A percentile compares a stretch with the other conserved stretches of the same genome.
These are phyloP conservation scores for Kodamaea kaohsiungensis DNA, from an alignment of 805 yeast genomes.

Conservation along the genomic window DNA sequence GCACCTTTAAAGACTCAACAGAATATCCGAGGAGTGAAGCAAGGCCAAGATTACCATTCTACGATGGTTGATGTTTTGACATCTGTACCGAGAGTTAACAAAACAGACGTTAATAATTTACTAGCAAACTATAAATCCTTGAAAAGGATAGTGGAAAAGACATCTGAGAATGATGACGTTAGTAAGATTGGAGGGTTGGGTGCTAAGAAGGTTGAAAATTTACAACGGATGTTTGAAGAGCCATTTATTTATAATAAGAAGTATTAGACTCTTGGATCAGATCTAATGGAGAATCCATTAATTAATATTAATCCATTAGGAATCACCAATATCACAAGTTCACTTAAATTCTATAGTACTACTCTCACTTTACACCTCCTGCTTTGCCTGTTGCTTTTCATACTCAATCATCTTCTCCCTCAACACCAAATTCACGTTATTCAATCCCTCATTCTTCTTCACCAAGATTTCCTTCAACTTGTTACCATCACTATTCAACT, in stretches of 20 bases:
- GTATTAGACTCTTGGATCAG: conserved; percentile 21
- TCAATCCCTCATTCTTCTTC: conserved; percentile 67
- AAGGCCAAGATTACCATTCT: conserved; percentile 44
- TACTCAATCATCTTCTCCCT: conserved; percentile 53
- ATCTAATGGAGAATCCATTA: too few relatives aligned
- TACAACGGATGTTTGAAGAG: conserved; percentile 44
- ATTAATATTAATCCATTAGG: too few relatives aligned
- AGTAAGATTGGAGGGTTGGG: conserved; percentile 51
- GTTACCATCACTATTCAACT: conserved; percentile 68
- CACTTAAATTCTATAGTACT: too few relatives aligned
- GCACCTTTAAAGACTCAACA: conserved; percentile 28
- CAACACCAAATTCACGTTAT: conserved; percentile 59
- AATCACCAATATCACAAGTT: too few relatives aligned
- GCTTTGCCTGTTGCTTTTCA: conserved; percentile 29
- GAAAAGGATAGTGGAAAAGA: conserved; percentile 36
- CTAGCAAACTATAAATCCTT: conserved; percentile 50
- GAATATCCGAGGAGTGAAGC: conserved; percentile 42
- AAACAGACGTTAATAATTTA: conserved; percentile 54
- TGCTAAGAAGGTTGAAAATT: conserved; percentile 41
- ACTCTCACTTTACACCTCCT: neutral
- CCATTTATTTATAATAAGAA: conserved; percentile 51
- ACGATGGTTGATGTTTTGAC: conserved; percentile 48
- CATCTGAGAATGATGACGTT: conserved; percentile 21
- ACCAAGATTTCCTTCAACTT: conserved; percentile 74
- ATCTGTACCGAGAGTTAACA: conserved; percentile 47